phyloP scores from a whole-genome alignment of 495 filamentous ascomycete genomes.

The Penicillium canariense region DNA sequence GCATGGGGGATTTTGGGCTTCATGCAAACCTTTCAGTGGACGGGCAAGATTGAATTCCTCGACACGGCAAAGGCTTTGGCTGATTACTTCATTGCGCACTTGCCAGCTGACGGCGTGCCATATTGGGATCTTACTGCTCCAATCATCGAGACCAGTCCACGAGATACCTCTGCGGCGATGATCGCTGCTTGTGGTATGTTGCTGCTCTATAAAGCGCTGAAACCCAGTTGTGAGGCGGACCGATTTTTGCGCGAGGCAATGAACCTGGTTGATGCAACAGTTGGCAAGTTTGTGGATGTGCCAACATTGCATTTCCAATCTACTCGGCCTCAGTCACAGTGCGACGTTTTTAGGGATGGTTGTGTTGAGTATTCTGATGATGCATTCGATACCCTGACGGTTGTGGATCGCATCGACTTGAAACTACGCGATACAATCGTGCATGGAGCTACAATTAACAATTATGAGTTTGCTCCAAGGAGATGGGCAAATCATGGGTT shows the following conservation, averaged over 20 bases:
- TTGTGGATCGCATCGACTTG: not conserved
- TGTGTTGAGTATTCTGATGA: not conserved
- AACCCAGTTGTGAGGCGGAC: not conserved
- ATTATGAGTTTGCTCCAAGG: slow-evolving; percentile 35
- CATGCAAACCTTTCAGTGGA: slow-evolving; percentile 43
- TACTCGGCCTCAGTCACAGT: not conserved
- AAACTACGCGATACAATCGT: slow-evolving; percentile 20
- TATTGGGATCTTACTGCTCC: slow-evolving; percentile 47
- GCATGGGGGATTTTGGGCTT: slow-evolving; percentile 48
- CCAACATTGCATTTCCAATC: slow-evolving; percentile 8
- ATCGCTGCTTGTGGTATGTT: slow-evolving; percentile 44
- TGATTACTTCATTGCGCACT: slow-evolving; percentile 35
- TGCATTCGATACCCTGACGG: not conserved
- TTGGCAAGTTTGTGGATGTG: slow-evolving; percentile 18
- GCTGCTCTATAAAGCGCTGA: slow-evolving; percentile 32
- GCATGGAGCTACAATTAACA: slow-evolving; percentile 39
- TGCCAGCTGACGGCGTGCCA: slow-evolving; percentile 34
- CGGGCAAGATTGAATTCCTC: slow-evolving; percentile 33
- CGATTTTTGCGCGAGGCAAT: slow-evolving; percentile 31
- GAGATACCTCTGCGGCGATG: slow-evolving; percentile 43
- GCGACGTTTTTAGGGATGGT: slow-evolving; percentile 6
- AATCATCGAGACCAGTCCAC: slow-evolving; percentile 13
- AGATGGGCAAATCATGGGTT: slow-evolving; percentile 42
- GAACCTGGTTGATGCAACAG: slow-evolving; percentile 33
- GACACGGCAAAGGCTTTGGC: slow-evolving; percentile 29